phyloP scores from a whole-genome alignment of 371 early-diverging fungal genomes.

The Mortierella sp. region DNA sequence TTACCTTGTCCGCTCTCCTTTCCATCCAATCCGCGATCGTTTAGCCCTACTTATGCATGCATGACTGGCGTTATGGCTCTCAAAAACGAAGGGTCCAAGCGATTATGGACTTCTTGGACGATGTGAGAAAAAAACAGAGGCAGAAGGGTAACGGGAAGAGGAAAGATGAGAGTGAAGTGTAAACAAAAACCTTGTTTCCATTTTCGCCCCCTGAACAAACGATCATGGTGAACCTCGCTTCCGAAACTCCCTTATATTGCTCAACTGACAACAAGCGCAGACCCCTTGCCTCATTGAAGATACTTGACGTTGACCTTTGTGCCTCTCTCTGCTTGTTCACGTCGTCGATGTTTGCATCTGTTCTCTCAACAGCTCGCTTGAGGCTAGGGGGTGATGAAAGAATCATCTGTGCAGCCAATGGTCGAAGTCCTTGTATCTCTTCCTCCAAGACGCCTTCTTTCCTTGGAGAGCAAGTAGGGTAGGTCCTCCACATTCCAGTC shows the following conservation, averaged over 20 bases:
- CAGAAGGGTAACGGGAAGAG: neutral
- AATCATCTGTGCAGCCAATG: neutral
- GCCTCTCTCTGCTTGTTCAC: too few species aligned
- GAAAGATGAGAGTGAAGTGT: neutral
- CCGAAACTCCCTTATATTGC: too few species aligned
- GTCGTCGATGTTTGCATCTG: too few species aligned
- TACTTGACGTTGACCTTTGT: too few species aligned
- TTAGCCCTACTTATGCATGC: neutral
- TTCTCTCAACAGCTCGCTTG: too few species aligned
- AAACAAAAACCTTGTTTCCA: too few species aligned
- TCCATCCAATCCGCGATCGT: neutral
- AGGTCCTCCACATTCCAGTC: neutral
- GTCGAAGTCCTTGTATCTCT: neutral
- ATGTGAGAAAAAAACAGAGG: neutral
- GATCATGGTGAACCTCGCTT: too few species aligned
- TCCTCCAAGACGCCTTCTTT: neutral
- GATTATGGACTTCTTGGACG: neutral
- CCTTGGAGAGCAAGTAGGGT: neutral
- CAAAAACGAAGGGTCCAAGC: constrained; percentile 10
- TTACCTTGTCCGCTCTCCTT: neutral
- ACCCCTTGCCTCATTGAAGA: too few species aligned
- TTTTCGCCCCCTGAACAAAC: too few species aligned
- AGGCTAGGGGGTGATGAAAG: neutral
- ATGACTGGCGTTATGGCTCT: neutral
- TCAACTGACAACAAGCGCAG: too few species aligned